Base-by-base conservation (phyloP, 768 basidiomycete genomes). In the Boletus reticulatus region DNA sequence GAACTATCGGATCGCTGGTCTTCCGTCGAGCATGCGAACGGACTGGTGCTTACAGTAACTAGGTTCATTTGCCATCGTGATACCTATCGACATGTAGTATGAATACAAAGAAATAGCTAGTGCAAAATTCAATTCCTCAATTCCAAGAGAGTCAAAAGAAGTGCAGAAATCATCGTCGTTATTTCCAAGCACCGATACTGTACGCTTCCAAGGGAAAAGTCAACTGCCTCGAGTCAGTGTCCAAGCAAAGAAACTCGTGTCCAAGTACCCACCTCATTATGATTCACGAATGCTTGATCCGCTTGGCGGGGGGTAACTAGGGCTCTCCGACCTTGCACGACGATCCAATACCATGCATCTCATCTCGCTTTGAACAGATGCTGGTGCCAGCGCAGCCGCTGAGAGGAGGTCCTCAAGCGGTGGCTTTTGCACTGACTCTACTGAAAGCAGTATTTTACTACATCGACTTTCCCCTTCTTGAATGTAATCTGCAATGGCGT, bases 361-460 rank as follows among this genome's bases (percentile, higher is more conserved):
- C 36, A 47, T 29, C 27, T 38, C 19, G 19, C 34, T 20, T 17
- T 31, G 52, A 6, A 22, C 19, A 29, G 16, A 9, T 2, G 11
- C 3, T 7, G 52, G 24, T 9, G 29, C 47, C 8, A 53, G 52
- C 11, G 10, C 17, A 31, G 14, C 5, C 29, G 17, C 38, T n/a
- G 29, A 22, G 41, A 51, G 13, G 29, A 52, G 53, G 12, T 44
- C 29, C 36, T 44, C 27, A 5, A 27, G 27, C 16, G 19, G 20
- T 8, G 11, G 6, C 1, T 43, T 27, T 3, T 34, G 14, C 19
- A 14, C 50, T 10, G 13, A 7, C 22, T 17, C 4, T 12, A 32
- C 36, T 0, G 50, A 52, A 22, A 52, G 27, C 4, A 55, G 36
- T 44, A 55, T 22, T 55, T 16, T 29, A 55, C 50, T 12, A 55